Base-by-base conservation (phyloP, 495 filamentous ascomycete species). In the Hypoxylon rickii region DNA sequence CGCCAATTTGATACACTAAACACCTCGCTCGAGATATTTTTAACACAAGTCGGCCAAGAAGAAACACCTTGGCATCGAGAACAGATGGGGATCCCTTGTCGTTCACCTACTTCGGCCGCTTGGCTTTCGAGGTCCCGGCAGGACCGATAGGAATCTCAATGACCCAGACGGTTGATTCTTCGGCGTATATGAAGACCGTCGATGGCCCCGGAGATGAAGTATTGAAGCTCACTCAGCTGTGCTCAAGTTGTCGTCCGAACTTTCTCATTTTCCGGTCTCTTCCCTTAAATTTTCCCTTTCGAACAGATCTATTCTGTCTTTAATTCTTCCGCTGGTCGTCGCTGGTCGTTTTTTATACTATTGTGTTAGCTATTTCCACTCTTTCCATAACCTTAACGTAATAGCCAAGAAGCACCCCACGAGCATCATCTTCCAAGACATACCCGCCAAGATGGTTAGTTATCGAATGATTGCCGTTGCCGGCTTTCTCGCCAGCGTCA, bases 391-490 rank as follows among this genome's bases (percentile, higher is more conserved):
- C 5, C 41, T 29, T 42, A 33, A 44, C 38, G 53, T 36, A 55
- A 41, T 43, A 53, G 33, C 22, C 41, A 46, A 62, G 39, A 47
- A 29, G 10, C 8, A 46, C 24, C 38, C 19, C 18, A 48, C 36
- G 54, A 49, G 29, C 43, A 38, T 55, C 13, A 31, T 49, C 10
- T 39, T 18, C 21, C 34, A 42, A 51, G 31, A 61, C 32, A 55
- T 19, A 55, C 15, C 38, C 54, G 46, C 22, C 63, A 73, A 61
- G 7, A 80, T 80, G 77, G 74, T 76, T 50, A 64, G 58, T 15
- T 75, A 77, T 51, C 52, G 59, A 20, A 49, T 75, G 61, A 34
- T 78, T 55, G 53, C 70, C 45, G 66, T 70, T 54, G 75, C 73
- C 60, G 67, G 71, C 59, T 62, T 78, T 32, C 68, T 70, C 12